Conservation (phyloP, 225 moss, liverwort and hornwort species). For the Neckera pumila region DNA sequence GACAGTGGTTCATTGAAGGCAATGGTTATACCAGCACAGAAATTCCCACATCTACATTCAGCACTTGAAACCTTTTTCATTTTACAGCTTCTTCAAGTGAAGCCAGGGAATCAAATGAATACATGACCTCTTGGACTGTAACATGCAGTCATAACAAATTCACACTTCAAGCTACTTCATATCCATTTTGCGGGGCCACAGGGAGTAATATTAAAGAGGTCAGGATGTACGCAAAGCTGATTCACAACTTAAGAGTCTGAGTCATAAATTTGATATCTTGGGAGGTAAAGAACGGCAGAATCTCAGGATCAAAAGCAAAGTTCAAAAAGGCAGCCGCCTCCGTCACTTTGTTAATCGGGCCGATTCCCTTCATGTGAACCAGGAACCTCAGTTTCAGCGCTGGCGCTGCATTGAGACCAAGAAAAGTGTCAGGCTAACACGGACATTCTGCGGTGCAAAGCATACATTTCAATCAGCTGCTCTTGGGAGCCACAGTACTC, state of each 20-base stretch:
- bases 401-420: conserved; percentile 1
- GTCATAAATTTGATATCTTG: neutral
- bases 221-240: neutral
- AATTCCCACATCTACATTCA: neutral
- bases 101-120: neutral
- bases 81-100: neutral
- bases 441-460: neutral
- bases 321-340: neutral
- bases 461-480: neutral
- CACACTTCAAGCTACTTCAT: neutral
- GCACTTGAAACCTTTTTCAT: neutral
- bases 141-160: neutral
- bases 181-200: too few species aligned
- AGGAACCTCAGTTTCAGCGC: neutral
- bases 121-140: neutral
- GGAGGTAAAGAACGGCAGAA: neutral
- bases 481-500: neutral
- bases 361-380: neutral
- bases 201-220: neutral
- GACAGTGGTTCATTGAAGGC: neutral
- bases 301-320: neutral
- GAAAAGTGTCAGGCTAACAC: neutral
- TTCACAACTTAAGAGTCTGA: neutral
- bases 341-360: neutral
- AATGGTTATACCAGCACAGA: neutral